Conservation (phyloP, 2,329 filamentous ascomycete species). For the Diaporthe vexans region DNA sequence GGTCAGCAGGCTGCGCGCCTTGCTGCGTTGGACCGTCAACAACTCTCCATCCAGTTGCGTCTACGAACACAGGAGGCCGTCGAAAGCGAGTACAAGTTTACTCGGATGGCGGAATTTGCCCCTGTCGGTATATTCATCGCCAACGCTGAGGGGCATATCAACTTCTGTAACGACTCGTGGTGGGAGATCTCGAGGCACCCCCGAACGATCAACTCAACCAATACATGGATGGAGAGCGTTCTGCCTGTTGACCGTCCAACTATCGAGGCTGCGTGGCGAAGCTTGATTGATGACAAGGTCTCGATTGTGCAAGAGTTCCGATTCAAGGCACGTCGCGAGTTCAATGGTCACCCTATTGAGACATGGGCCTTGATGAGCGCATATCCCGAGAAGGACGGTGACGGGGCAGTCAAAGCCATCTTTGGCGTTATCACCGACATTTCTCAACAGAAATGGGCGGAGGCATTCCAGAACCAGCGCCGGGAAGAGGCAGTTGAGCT, state of each 20-base stretch:
- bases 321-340: slow-evolving; percentile 77
- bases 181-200: slow-evolving; percentile 78
- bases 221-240: slow-evolving; percentile 81
- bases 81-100: slow-evolving; percentile 83
- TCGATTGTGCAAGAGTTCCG: slow-evolving; percentile 80
- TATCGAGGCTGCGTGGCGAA: slow-evolving; percentile 73
- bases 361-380: slow-evolving; percentile 85
- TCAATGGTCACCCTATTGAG: slow-evolving; percentile 71
- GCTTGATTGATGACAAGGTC: slow-evolving; percentile 71
- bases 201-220: slow-evolving; percentile 68
- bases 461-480: slow-evolving; percentile 82
- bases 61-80: slow-evolving; percentile 73
- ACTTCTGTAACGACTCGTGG: slow-evolving; percentile 87
- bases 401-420: slow-evolving; percentile 78
- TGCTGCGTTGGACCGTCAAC: slow-evolving; percentile 82
- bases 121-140: slow-evolving; percentile 90
- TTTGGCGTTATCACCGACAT: slow-evolving; percentile 90
- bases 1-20: slow-evolving; percentile 81
- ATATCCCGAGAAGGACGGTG: slow-evolving; percentile 77
- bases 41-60: slow-evolving; percentile 81
- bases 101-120: slow-evolving; percentile 86
- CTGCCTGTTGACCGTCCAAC: slow-evolving; percentile 73
- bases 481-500: slow-evolving; percentile 86
- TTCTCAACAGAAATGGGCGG: slow-evolving; percentile 86
- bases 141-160: slow-evolving; percentile 78